A percentile compares a stretch with the other conserved stretches of the same genome.
Evolutionary conservation across 768 basidiomycete genomes (phyloP).

Genomic region (Cantharellus cinnabarinus): DNA sequence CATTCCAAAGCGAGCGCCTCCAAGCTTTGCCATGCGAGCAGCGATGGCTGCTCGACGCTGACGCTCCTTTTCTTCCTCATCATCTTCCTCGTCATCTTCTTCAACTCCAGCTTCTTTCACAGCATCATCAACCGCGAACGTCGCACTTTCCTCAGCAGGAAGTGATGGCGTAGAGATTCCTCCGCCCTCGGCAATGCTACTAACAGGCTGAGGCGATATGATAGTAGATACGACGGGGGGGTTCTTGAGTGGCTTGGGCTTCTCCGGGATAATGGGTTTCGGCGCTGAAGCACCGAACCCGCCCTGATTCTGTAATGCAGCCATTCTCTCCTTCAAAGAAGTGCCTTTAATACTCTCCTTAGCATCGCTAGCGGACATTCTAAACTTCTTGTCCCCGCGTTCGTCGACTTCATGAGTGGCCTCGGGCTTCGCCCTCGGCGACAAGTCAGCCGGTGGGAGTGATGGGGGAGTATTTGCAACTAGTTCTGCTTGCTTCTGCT

Average conservation of each 20-base stretch:
- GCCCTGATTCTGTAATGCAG: constrained; percentile 68
- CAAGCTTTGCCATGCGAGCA: constrained; percentile 81
- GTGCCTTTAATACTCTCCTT: constrained; percentile 67
- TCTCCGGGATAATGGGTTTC: constrained; percentile 35
- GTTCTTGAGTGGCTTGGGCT: constrained; percentile 68
- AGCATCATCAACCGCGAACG: constrained; percentile 2
- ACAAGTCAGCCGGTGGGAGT: background rate
- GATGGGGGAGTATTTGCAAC: constrained; percentile 1
- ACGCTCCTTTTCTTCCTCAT: constrained; percentile 40
- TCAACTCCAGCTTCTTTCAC: constrained; percentile 12
- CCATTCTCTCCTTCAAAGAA: constrained; percentile 87
- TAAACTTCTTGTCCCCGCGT: constrained; percentile 9
- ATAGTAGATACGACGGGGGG: constrained; percentile 22
- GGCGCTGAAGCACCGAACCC: constrained; percentile 50
- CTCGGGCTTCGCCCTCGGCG: background rate
- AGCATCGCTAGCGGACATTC: constrained; percentile 74
- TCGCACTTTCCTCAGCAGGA: constrained; percentile 1
- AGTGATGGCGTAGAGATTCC: constrained; percentile 15
- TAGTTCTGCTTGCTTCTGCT: constrained; percentile 7
- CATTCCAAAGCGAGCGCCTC: constrained; percentile 71
- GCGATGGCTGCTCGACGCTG: constrained; percentile 74
- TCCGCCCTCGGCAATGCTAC: constrained; percentile 9
- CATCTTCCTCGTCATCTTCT: constrained; percentile 17
- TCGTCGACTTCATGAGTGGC: constrained; percentile 1
- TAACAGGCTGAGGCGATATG: constrained; percentile 14